These are phyloP conservation scores for Scolecobasidium constrictum DNA, from an alignment of 2,329 filamentous ascomycete species.

Conservation along the genomic window DNA sequence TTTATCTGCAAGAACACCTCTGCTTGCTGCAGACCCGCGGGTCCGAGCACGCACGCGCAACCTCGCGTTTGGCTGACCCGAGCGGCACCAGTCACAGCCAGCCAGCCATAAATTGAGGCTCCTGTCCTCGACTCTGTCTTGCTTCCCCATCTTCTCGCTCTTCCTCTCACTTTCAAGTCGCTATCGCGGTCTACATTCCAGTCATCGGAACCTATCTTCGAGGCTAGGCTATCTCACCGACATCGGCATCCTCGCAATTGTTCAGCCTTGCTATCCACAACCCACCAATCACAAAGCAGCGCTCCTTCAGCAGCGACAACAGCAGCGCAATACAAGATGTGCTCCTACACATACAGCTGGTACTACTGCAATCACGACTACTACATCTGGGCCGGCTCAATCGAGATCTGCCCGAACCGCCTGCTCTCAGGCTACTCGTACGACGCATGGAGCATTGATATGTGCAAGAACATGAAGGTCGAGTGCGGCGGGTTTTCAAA, in stretches of 20 bases:
- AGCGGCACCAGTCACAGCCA: too few relatives aligned
- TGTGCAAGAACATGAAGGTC: slow-evolving; percentile 32
- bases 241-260: neutral
- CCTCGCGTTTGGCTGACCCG: too few relatives aligned
- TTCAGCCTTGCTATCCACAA: slow-evolving; percentile 3
- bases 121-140: neutral
- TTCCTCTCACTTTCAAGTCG: too few relatives aligned
- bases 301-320: neutral
- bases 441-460: slow-evolving; percentile 37
- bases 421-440: slow-evolving; percentile 35
- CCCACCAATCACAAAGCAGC: neutral
- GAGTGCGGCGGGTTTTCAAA: slow-evolving; percentile 32
- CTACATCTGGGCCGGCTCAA: slow-evolving; percentile 35
- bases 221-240: neutral
- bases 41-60: too few relatives aligned
- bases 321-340: slow-evolving; percentile 24
- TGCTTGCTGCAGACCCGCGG: too few relatives aligned
- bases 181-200: too few relatives aligned
- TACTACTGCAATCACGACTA: slow-evolving; percentile 39
- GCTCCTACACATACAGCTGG: slow-evolving; percentile 35
- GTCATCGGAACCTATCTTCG: too few relatives aligned
- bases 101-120: too few relatives aligned
- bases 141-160: neutral
- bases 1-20: too few relatives aligned
- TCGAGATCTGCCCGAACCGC: slow-evolving; percentile 34